Conservation (phyloP, 2,329 filamentous ascomycete genomes). For the Epicoccum nigrum region DNA sequence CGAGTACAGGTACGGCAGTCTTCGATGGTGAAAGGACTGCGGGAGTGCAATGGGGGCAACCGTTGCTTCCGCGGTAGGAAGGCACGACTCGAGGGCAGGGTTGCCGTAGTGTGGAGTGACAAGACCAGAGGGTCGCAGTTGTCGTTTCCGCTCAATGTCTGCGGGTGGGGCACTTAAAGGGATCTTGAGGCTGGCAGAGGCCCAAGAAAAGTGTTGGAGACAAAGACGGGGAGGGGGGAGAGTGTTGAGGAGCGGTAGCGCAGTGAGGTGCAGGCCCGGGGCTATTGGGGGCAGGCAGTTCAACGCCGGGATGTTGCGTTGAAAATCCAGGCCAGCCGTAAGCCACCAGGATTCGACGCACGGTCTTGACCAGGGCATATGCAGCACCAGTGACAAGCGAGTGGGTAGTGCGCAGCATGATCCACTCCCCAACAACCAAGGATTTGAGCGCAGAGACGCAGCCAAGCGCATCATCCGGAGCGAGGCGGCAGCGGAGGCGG, state of each 20-base stretch:
- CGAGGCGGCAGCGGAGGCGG: not conserved
- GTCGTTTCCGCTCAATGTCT: constrained; percentile 24
- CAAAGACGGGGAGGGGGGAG: constrained; percentile 20
- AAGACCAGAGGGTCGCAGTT: constrained; percentile 16
- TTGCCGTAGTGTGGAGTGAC: constrained; percentile 10
- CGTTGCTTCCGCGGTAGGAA: constrained; percentile 36
- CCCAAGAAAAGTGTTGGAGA: constrained; percentile 37
- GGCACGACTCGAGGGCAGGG: constrained; percentile 16
- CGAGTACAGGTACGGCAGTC: constrained; percentile 17
- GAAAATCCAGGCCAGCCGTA: constrained; percentile 28
- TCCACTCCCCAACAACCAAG: constrained; percentile 43
- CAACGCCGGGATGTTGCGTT: constrained; percentile 35
- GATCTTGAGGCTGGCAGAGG: constrained; percentile 43
- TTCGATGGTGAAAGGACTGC: constrained; percentile 24
- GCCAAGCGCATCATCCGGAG: constrained; percentile 40
- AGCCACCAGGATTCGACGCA: constrained; percentile 24
- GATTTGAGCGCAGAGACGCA: constrained; percentile 31
- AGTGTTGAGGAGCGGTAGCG: constrained; percentile 45
- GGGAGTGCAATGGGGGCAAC: constrained; percentile 20
- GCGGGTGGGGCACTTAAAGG: constrained; percentile 37
- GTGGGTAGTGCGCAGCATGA: constrained; percentile 33
- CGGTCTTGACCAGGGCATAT: constrained; percentile 20
- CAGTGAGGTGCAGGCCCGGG: constrained; percentile 38
- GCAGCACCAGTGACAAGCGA: constrained; percentile 39
- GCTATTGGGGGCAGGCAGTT: constrained; percentile 42